phyloP scores from a whole-genome alignment of 352 stramenopile genomes.

The Phytophthora megakarya region DNA sequence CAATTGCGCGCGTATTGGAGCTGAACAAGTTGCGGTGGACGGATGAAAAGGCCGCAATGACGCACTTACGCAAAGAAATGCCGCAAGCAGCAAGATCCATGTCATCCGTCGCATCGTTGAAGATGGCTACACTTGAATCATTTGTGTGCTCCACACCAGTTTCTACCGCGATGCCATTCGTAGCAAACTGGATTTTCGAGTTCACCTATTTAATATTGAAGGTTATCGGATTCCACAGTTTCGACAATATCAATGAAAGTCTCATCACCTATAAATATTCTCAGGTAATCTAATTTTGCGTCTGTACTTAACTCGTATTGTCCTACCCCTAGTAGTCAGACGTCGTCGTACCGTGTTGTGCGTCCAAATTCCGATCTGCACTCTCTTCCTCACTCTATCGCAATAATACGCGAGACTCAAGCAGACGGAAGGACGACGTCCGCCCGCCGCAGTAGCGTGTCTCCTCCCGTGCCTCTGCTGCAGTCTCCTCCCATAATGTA shows the following conservation, averaged over 20 bases:
- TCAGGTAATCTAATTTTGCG: too few relatives aligned
- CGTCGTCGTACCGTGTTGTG: slow-evolving; percentile 1
- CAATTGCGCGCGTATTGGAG: background rate
- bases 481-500: slow-evolving; percentile 35
- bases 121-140: background rate
- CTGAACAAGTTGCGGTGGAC: slow-evolving; percentile 17
- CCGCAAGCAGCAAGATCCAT: slow-evolving; percentile 1
- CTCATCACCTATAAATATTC: background rate
- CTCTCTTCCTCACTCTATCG: slow-evolving; percentile 2
- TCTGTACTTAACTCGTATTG: too few relatives aligned
- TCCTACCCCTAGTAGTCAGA: slow-evolving; percentile 18
- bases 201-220: background rate
- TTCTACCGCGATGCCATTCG: too few relatives aligned
- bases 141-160: background rate
- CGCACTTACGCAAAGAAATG: background rate
- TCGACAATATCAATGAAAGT: background rate
- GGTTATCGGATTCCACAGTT: background rate
- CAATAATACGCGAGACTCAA: background rate
- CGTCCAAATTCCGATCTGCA: slow-evolving; percentile 2
- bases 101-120: background rate
- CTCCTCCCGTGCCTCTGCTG: slow-evolving; percentile 28
- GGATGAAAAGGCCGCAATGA: background rate
- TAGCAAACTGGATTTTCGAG: background rate
- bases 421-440: slow-evolving; percentile 16
- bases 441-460: slow-evolving; percentile 12